Evolutionary conservation across 257 asterid genomes (phyloP).

Genomic region (Solanum ossicruentum): DNA sequence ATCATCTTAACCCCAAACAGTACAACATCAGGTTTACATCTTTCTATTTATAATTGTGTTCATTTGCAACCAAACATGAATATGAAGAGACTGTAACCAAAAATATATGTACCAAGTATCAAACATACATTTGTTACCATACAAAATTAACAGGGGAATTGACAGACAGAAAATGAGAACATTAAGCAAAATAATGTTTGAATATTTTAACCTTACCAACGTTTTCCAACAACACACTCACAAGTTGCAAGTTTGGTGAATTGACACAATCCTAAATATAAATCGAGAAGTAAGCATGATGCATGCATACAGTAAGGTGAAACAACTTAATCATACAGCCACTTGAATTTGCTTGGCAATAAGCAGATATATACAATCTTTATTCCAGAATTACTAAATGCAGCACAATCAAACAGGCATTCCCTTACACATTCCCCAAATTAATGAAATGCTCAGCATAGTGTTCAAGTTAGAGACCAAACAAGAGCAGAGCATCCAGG

Average conservation of each 20-base stretch:
- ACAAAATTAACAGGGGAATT: not conserved
- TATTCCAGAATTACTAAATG: not conserved
- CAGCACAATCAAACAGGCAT: not conserved
- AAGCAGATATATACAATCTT: not conserved
- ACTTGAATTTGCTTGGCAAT: not conserved
- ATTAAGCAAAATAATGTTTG: no score
- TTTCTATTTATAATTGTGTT: not conserved
- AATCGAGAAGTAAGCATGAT: not conserved
- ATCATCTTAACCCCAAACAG: not conserved
- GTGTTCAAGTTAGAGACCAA: not conserved
- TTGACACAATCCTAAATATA: not conserved
- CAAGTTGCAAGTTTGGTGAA: no score
- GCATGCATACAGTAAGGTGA: not conserved
- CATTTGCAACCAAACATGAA: not conserved
- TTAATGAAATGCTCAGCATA: not conserved
- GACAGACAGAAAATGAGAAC: not conserved
- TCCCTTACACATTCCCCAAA: not conserved
- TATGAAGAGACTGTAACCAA: not conserved
- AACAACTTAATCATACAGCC: not conserved
- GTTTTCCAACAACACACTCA: not conserved
- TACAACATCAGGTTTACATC: not conserved
- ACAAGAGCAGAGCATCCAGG: not conserved
- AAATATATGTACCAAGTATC: not conserved
- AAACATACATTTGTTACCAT: not conserved
- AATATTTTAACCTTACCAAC: not conserved